Evolutionary conservation across 2,329 filamentous ascomycete species (phyloP), one percentile per base, ranked within the genome.

Genomic region (Allantophomopsis cytisporea): DNA sequence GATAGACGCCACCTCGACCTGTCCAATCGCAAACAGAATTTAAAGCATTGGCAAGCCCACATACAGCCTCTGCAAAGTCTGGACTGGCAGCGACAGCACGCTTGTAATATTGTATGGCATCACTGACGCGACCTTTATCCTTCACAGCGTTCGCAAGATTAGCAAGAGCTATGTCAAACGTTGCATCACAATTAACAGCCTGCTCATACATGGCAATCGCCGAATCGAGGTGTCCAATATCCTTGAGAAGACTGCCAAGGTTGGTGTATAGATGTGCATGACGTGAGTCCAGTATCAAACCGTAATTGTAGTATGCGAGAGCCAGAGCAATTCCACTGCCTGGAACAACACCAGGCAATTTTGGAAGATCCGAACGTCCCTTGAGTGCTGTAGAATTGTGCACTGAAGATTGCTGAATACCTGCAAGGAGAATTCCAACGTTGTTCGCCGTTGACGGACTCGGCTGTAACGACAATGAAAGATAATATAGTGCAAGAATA

Each of bases 381-480:
- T 42, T 50, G 40, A 45, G 50, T 16, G 53, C 50, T 5, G 48
- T 48, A 40, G 50, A 51, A 18, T 50, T 50, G 13, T 60, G 62
- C 46, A 60, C 58, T 17, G 62, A 60, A 7, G 63, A 56, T 50
- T 94, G 87, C 54, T 94, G 91, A 15, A 96, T 83, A 41, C 91
- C 85, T 5, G 91, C 91, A n/a, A 98, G 74, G 20, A 98, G 68
- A 40, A 98, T 98, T 3, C 91, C 91, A 11, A 98, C 88, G 56
- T 98, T 98, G 56, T 98, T 98, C 1, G 91, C 91, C 0, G 91
- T 98, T 0, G 91, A 98, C 2, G 91, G 91, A 51, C 91, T 96
- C 36, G 91, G 88, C 47, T 95, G 91, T 2, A 98, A 69, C 0
- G 91, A 94, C 3, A 98, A 65, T 0, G 91, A 98, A 2, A 98